These are phyloP conservation scores for Chaetoceros tenuissimus DNA, from an alignment of 108 stramenopile species.

Conservation along the genomic window DNA sequence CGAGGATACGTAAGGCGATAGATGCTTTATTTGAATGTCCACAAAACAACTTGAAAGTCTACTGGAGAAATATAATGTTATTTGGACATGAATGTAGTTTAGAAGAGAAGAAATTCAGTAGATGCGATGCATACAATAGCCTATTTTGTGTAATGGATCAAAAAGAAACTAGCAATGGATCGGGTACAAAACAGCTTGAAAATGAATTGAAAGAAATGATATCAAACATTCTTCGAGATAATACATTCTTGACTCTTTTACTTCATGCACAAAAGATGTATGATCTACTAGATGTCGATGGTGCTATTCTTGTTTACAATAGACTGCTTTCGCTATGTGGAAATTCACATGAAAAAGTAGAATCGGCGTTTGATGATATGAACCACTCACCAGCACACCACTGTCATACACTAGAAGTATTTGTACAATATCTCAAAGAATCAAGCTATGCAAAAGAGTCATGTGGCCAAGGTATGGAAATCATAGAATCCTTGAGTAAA, in stretches of 20 bases:
- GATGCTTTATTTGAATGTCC: conserved; percentile 30
- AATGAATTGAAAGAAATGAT: conserved; percentile 8
- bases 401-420: conserved; percentile 8
- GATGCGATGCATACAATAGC: too few relatives aligned
- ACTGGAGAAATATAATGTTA: conserved; percentile 22
- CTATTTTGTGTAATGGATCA: too few relatives aligned
- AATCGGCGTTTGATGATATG: conserved; percentile 20
- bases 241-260: conserved; percentile 28
- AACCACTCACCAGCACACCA: conserved; percentile 11
- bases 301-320: conserved; percentile 47
- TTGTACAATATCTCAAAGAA: conserved; percentile 9
- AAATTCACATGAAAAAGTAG: conserved; percentile 34
- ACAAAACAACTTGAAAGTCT: conserved; percentile 58
- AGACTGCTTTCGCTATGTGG: conserved; percentile 39
- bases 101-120: too few relatives aligned
- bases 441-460: background rate
- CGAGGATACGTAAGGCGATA: conserved; percentile 26
- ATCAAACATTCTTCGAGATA: conserved; percentile 18
- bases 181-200: too few relatives aligned
- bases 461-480: conserved; percentile 10
- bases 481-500: conserved; percentile 19
- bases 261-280: conserved; percentile 32
- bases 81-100: conserved; percentile 12
- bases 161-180: too few relatives aligned
- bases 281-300: conserved; percentile 63